Conservation (phyloP, 768 basidiomycete genomes). For the Mycena epipterygia region DNA sequence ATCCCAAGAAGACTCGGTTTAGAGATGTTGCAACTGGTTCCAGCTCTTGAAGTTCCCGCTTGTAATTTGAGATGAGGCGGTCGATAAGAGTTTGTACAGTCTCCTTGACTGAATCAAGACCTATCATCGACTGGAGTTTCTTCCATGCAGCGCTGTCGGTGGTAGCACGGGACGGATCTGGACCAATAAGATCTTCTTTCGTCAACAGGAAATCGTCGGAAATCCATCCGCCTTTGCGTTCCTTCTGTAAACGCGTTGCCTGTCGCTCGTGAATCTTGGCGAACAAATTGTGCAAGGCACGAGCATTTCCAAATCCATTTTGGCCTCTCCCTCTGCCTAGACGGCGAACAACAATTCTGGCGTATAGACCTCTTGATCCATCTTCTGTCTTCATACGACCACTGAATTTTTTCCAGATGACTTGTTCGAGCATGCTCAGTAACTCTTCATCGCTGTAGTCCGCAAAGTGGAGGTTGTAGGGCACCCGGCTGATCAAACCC, state of each 20-base stretch:
- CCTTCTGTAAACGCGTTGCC: conserved; percentile 60
- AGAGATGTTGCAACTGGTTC: conserved; percentile 66
- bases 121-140: conserved; percentile 65
- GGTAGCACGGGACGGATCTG: conserved; percentile 67
- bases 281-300: conserved; percentile 68
- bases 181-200: conserved; percentile 73
- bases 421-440: conserved; percentile 63
- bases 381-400: conserved; percentile 69
- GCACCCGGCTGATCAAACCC: conserved; percentile 76
- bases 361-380: conserved; percentile 65
- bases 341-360: conserved; percentile 68
- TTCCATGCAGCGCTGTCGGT: conserved; percentile 62
- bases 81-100: conserved; percentile 63
- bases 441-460: conserved; percentile 74
- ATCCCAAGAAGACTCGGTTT: conserved; percentile 76
- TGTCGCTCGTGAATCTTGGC: conserved; percentile 63
- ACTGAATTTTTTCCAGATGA: conserved; percentile 58
- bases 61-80: conserved; percentile 65
- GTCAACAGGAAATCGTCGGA: conserved; percentile 65
- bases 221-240: conserved; percentile 52
- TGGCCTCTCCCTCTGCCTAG: conserved; percentile 68
- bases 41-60: conserved; percentile 69
- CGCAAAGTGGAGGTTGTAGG: conserved; percentile 66
- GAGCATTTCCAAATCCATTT: conserved; percentile 77
- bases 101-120: conserved; percentile 68